These are phyloP conservation scores for Phialophora macrospora DNA, from an alignment of 2,329 filamentous ascomycete species.

Conservation along the genomic window DNA sequence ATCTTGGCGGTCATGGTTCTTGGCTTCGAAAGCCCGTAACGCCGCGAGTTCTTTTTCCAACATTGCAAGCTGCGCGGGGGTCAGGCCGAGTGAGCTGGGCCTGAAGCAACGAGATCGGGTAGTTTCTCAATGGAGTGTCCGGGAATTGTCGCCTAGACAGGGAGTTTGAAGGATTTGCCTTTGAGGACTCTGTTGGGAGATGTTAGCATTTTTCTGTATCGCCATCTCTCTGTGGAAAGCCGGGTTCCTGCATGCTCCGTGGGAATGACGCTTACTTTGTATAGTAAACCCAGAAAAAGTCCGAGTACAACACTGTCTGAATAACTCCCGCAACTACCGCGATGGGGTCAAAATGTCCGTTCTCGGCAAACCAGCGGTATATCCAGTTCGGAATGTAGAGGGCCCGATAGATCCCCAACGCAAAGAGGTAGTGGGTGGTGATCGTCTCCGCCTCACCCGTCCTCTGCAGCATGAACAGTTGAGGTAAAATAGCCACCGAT, in stretches of 20 bases:
- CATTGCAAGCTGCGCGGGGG: neutral
- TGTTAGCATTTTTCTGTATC: neutral
- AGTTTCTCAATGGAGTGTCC: neutral
- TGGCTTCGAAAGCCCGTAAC: neutral
- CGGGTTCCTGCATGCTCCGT: neutral
- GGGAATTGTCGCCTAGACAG: constrained; percentile 59
- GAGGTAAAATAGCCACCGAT: constrained; percentile 92
- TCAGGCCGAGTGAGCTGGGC: neutral
- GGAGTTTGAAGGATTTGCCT: constrained; percentile 85
- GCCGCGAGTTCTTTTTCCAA: neutral
- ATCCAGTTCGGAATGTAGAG: constrained; percentile 99
- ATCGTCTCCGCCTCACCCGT: constrained; percentile 99
- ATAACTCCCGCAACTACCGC: constrained; percentile 86
- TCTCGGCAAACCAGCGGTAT: constrained; percentile 80
- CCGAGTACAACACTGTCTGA: constrained; percentile 94
- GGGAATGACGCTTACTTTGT: constrained; percentile 68
- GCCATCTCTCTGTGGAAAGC: no score
- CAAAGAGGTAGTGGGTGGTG: constrained; percentile 96
- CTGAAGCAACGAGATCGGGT: neutral
- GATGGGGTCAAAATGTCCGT: constrained; percentile 78
- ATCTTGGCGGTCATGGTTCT: neutral
- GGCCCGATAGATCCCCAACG: constrained; percentile 85
- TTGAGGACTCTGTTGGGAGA: constrained; percentile 65
- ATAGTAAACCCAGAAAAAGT: constrained; percentile 99
- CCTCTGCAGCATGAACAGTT: constrained; percentile 96